Conservation (phyloP, 495 filamentous ascomycete species). For the Clavariopsis aquatica region DNA sequence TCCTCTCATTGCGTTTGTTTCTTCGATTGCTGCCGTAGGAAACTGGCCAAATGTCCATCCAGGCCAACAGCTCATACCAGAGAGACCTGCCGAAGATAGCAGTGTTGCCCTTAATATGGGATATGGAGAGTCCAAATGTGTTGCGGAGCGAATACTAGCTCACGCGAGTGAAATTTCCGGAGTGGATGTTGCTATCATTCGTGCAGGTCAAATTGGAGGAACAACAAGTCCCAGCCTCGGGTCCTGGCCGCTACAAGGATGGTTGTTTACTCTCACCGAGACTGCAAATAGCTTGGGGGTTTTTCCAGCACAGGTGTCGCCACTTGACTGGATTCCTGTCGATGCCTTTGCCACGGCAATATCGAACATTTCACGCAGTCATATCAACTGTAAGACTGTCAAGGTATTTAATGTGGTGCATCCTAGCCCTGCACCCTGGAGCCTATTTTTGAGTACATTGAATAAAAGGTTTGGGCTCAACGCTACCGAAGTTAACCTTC, state of each 20-base stretch:
- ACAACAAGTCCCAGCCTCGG: neutral
- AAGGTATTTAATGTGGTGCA: no score
- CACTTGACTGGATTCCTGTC: slow-evolving; percentile 31
- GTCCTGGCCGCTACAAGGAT: slow-evolving; percentile 7
- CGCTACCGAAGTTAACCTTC: no score
- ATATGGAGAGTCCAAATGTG: slow-evolving; percentile 27
- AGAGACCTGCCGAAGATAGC: neutral
- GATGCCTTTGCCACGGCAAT: slow-evolving; percentile 20
- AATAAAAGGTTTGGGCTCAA: no score
- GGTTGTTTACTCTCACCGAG: slow-evolving; percentile 3
- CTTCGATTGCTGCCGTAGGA: slow-evolving; percentile 20
- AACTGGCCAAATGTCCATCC: slow-evolving; percentile 1
- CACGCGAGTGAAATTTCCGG: neutral
- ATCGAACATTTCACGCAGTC: no score
- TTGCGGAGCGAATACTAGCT: slow-evolving; percentile 18
- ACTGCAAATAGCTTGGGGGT: neutral
- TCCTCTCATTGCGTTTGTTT: slow-evolving; percentile 16
- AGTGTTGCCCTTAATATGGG: slow-evolving; percentile 16
- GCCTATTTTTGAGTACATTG: no score
- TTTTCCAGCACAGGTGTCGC: neutral
- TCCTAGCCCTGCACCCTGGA: no score
- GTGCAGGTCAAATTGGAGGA: slow-evolving; percentile 22
- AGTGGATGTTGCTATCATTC: no score
- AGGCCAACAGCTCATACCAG: neutral
- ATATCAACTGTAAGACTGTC: no score